Evolutionary conservation across 768 basidiomycete species (phyloP).

Genomic region (Suillus lakei): DNA sequence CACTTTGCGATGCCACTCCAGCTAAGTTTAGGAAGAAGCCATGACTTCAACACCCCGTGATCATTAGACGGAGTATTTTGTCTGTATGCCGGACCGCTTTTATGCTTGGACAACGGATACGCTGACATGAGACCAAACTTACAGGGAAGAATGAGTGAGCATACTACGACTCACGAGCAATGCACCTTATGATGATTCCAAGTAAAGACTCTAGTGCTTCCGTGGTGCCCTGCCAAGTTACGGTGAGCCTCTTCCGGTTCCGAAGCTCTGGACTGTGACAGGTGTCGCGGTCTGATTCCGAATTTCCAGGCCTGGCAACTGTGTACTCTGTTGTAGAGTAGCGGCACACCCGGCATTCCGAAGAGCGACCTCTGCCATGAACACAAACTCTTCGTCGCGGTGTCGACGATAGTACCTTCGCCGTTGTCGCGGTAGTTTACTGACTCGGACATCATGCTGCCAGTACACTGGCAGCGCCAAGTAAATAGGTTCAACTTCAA

Average conservation of each 20-base stretch:
- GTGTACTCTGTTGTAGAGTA: not conserved
- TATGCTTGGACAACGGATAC: not conserved
- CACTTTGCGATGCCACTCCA: not conserved
- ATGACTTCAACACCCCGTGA: not conserved
- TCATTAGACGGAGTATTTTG: not conserved
- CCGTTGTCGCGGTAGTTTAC: not conserved
- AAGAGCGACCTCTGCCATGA: not conserved
- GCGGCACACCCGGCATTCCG: not conserved
- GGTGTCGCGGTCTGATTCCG: not conserved
- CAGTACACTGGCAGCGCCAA: not conserved
- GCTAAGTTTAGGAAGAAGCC: not conserved
- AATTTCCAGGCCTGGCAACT: not conserved
- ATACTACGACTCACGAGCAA: not conserved
- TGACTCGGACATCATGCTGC: not conserved
- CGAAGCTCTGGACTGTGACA: no score
- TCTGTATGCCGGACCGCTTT: not conserved
- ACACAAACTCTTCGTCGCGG: not conserved
- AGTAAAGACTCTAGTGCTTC: not conserved
- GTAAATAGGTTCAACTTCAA: not conserved
- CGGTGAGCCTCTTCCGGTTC: no score
- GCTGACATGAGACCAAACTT: not conserved
- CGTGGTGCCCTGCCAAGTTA: no score
- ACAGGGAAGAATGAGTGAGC: not conserved
- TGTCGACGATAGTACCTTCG: not conserved
- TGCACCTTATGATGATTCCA: not conserved